These are phyloP conservation scores for Suillus decipiens DNA, from an alignment of 768 basidiomycete genomes.

Conservation along the genomic window DNA sequence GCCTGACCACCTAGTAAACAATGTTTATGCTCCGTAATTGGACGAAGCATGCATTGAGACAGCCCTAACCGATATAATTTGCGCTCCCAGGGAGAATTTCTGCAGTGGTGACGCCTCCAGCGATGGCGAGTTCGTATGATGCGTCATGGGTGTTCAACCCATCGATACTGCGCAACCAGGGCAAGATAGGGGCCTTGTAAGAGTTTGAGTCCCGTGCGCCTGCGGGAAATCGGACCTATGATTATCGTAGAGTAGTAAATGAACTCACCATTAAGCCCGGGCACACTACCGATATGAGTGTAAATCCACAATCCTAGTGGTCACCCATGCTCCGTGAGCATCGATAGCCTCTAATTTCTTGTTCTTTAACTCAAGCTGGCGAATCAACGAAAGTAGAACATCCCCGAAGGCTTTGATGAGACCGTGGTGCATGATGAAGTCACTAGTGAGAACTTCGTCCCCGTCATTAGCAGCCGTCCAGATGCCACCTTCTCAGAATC, in stretches of 20 bases:
- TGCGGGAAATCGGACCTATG: slow-evolving; percentile 18
- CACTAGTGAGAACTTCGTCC: slow-evolving; percentile 61
- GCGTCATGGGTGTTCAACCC: slow-evolving; percentile 48
- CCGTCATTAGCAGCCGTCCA: slow-evolving; percentile 82
- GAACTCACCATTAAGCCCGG: slow-evolving; percentile 30
- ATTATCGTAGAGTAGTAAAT: not conserved
- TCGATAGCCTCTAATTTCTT: slow-evolving; percentile 54
- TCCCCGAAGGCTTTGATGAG: slow-evolving; percentile 62
- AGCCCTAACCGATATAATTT: slow-evolving; percentile 28
- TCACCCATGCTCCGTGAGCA: slow-evolving; percentile 72
- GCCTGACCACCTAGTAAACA: slow-evolving; percentile 46
- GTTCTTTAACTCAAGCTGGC: slow-evolving; percentile 28
- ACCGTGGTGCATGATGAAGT: slow-evolving; percentile 71
- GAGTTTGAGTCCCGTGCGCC: slow-evolving; percentile 62
- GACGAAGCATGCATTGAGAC: not conserved
- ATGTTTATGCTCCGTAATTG: not conserved
- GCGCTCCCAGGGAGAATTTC: slow-evolving; percentile 51
- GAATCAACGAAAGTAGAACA: slow-evolving; percentile 30
- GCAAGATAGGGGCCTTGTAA: slow-evolving; percentile 55
- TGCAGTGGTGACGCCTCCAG: slow-evolving; percentile 51
- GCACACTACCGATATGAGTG: slow-evolving; percentile 46
- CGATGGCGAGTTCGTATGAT: slow-evolving; percentile 39
- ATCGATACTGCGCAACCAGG: slow-evolving; percentile 56
- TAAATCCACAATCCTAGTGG: slow-evolving; percentile 65
- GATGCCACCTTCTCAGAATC: slow-evolving; percentile 67